A percentile compares a stretch with the other conserved stretches of the same genome.
Evolutionary conservation across 345 rosid genomes (phyloP).

Genomic region (Schrenkiella parvula): DNA sequence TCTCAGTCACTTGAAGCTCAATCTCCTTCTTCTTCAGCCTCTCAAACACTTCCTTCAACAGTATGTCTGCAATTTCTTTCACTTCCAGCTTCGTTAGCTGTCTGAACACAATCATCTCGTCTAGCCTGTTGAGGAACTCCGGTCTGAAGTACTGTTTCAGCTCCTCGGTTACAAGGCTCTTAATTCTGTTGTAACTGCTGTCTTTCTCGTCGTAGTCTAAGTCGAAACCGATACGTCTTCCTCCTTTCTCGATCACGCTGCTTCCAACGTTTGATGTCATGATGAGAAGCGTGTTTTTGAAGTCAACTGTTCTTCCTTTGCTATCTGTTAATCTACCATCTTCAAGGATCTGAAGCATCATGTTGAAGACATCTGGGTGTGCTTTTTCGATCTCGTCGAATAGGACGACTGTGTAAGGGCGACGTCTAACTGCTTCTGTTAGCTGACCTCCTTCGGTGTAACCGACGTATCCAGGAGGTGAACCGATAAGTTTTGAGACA

Average conservation of each 20-base stretch:
- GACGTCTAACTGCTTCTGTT: slow-evolving; percentile 56
- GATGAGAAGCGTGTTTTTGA: slow-evolving; percentile 58
- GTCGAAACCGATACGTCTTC: slow-evolving; percentile 82
- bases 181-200: slow-evolving; percentile 84
- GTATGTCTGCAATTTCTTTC: slow-evolving; percentile 49
- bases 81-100: slow-evolving; percentile 44
- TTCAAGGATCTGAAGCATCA: slow-evolving; percentile 57
- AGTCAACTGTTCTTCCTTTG: slow-evolving; percentile 55
- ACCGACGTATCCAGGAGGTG: slow-evolving; percentile 66
- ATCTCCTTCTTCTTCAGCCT: slow-evolving; percentile 48
- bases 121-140: slow-evolving; percentile 61
- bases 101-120: slow-evolving; percentile 60
- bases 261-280: slow-evolving; percentile 62
- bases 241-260: slow-evolving; percentile 42
- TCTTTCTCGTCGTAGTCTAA: slow-evolving; percentile 91
- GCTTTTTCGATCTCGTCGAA: slow-evolving; percentile 75
- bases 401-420: slow-evolving; percentile 46
- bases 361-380: slow-evolving; percentile 59
- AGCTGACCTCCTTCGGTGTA: slow-evolving; percentile 59
- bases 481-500: slow-evolving; percentile 55
- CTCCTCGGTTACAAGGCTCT: slow-evolving; percentile 44
- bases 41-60: slow-evolving; percentile 44
- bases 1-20: slow-evolving; percentile 45
- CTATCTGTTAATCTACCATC: slow-evolving; percentile 60
- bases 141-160: slow-evolving; percentile 53